phyloP scores from a whole-genome alignment of 345 rosid genomes.

The Capsella bursapastoris region DNA sequence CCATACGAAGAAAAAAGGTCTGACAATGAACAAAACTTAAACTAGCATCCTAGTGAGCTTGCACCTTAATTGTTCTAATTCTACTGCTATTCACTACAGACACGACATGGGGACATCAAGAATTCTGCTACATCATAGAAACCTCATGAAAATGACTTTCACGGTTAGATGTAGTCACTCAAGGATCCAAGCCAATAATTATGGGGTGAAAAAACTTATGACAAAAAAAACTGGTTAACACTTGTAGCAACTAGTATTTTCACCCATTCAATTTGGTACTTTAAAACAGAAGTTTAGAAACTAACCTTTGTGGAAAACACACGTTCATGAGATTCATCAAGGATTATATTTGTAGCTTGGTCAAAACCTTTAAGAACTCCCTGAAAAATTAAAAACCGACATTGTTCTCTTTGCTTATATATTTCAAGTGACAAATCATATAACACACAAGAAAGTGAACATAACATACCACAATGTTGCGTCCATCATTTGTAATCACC shows the following conservation, averaged over 20 bases:
- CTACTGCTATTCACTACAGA: slow-evolving; percentile 5
- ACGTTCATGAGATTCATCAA: slow-evolving; percentile 92
- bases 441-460: background rate
- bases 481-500: slow-evolving; percentile 86
- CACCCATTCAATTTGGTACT: slow-evolving; percentile 15
- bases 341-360: slow-evolving; percentile 89
- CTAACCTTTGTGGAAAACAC: slow-evolving; percentile 85
- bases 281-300: background rate
- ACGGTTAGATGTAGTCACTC: background rate
- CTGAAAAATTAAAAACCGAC: slow-evolving; percentile 39
- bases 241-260: background rate
- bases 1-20: background rate
- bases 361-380: slow-evolving; percentile 85
- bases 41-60: slow-evolving; percentile 20
- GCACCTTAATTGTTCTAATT: background rate
- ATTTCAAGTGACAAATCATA: background rate
- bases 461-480: slow-evolving; percentile 80
- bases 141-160: slow-evolving; percentile 9
- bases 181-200: background rate
- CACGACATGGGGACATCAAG: slow-evolving; percentile 8
- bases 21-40: background rate
- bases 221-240: background rate
- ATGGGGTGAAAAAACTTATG: background rate
- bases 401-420: background rate
- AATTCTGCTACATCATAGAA: background rate